Evolutionary conservation across 768 basidiomycete species (phyloP), one percentile per base, ranked within the genome.

Genomic region (Amanita exitialis): DNA sequence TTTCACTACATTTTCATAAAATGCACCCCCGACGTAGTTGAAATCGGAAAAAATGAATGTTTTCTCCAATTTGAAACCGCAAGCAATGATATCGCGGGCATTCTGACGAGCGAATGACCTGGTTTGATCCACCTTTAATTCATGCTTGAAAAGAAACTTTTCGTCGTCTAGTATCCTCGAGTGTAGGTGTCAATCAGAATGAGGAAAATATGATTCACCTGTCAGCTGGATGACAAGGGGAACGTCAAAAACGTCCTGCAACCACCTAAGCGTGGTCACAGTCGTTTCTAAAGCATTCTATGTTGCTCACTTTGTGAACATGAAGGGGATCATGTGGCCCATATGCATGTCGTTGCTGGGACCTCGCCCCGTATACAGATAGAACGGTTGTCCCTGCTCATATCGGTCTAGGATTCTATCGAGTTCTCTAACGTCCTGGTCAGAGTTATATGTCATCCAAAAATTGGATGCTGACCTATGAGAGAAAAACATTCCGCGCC

Each of bases 41-140:
- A 91, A 86, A 60, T 98, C 75, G 62, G 87, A 93, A 72, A 98
- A 98, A 61, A 99, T 96, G 69, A 97, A 98, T 2, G 96, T 99
- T 72, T 87, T 90, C 52, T 92, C 79, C 20, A 80, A 73, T 53
- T 94, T 77, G 68, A 98, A 92, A 1, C 96, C 96, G 54, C 94
- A 88, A 1, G 96, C 92, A 58, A 99, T 97, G 61, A 98, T 95
- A 65, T 98, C 95, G 57, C 78, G 80, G n/a, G 93, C 86, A 61
- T 98, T 99, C 61, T 80, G 78, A 51, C 78, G 77, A 6, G 90
- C 79, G 63, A 93, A 98, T 20, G 72, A 71, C 61, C 82, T 80
- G 18, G 88, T 87, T 63, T 97, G 85, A 57, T 97, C 90, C 32
- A 89, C 76, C 64, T 90, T 94, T 53, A 96, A 79, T 57, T 88